Conservation (phyloP, 495 filamentous ascomycete genomes). For the Paragyromitra xinjiangensis region DNA sequence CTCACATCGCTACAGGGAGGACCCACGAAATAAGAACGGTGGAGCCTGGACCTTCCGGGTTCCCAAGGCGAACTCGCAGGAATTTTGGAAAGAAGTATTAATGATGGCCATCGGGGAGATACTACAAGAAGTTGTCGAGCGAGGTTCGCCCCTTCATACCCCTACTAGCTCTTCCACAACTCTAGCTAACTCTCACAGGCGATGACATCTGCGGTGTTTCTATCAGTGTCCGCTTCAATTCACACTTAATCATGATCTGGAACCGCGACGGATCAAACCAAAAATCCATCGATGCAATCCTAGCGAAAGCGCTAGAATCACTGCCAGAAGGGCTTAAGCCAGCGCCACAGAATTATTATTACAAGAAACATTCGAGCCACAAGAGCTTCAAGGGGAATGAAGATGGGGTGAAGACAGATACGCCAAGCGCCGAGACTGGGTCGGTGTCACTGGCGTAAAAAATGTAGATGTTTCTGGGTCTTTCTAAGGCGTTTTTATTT, state of each 20-base stretch:
- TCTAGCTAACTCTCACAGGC: constrained; percentile 59
- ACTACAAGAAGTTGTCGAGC: constrained; percentile 77
- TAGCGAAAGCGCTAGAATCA: constrained; percentile 72
- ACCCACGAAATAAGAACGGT: constrained; percentile 79
- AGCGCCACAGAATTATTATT: constrained; percentile 74
- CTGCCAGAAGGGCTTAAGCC: constrained; percentile 73
- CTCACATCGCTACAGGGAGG: constrained; percentile 64
- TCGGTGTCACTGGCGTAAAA: not conserved
- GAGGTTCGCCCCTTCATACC: constrained; percentile 63
- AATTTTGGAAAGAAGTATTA: constrained; percentile 82
- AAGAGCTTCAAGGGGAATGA: constrained; percentile 63
- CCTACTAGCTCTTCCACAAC: not conserved
- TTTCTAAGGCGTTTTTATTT: constrained; percentile 14
- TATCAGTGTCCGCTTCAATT: constrained; percentile 77
- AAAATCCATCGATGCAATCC: constrained; percentile 74
- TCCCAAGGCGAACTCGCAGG: constrained; percentile 72
- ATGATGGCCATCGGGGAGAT: constrained; percentile 85
- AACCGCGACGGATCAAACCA: constrained; percentile 80
- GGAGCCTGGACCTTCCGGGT: constrained; percentile 90
- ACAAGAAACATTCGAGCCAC: constrained; percentile 66
- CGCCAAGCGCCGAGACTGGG: constrained; percentile 1
- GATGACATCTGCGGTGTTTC: constrained; percentile 83
- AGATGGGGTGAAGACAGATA: constrained; percentile 18
- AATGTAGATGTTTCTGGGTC: not conserved
- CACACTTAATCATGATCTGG: constrained; percentile 84